Conservation (phyloP, 139 green algal species). For the Pseudopediastrum boryanum region DNA sequence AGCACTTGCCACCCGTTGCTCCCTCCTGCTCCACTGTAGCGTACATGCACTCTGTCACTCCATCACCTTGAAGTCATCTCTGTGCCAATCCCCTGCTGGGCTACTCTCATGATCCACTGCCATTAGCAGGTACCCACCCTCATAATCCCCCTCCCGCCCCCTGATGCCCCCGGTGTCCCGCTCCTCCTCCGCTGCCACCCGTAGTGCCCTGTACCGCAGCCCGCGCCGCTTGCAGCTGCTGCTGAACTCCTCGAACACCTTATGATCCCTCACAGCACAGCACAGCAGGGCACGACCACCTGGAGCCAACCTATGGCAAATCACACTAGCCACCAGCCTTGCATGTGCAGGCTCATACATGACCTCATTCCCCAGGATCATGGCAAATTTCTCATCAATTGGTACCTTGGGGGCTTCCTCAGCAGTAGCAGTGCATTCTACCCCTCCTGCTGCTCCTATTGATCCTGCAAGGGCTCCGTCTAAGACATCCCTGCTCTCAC, state of each 20-base stretch:
- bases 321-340: slow-evolving; percentile 62
- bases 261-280: slow-evolving; percentile 61
- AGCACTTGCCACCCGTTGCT: not conserved
- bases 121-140: slow-evolving; percentile 73
- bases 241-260: slow-evolving; percentile 64
- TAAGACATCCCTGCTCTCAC: slow-evolving; percentile 36
- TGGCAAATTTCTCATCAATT: slow-evolving; percentile 47
- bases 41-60: not conserved
- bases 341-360: slow-evolving; percentile 77
- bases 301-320: slow-evolving; percentile 59
- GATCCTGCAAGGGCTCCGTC: not conserved
- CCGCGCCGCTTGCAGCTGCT: slow-evolving; percentile 34
- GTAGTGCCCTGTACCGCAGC: slow-evolving; percentile 42
- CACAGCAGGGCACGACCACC: slow-evolving; percentile 62
- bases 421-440: not conserved
- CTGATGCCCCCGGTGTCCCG: slow-evolving; percentile 50
- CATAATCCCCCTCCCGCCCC: slow-evolving; percentile 59
- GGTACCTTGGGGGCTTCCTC: slow-evolving; percentile 42
- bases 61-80: slow-evolving; percentile 41
- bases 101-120: slow-evolving; percentile 47
- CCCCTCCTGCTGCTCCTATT: not conserved
- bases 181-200: not conserved
- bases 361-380: slow-evolving; percentile 78
- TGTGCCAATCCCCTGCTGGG: slow-evolving; percentile 29
- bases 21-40: not conserved